Evolutionary conservation across 2,329 filamentous ascomycete species (phyloP).

Genomic region (Mariannaea sp.): DNA sequence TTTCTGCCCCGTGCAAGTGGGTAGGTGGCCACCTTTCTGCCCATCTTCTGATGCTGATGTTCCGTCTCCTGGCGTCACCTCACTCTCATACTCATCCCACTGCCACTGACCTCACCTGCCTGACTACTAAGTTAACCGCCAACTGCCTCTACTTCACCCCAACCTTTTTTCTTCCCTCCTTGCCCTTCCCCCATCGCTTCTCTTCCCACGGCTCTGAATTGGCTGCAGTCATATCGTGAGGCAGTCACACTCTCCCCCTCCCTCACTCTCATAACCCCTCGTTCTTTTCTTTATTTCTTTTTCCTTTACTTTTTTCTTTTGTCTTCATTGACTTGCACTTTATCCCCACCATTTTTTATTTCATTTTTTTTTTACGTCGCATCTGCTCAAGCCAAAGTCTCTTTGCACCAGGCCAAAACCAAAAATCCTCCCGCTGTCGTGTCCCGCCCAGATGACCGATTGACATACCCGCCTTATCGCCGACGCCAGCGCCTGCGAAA

Average conservation of each 20-base stretch:
- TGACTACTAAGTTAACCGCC: no score
- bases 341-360: no score
- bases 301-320: not conserved
- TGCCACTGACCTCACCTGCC: conserved; percentile 21
- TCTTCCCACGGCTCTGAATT: conserved; percentile 15
- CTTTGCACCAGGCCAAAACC: not conserved
- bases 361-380: conserved; percentile 1
- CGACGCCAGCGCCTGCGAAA: conserved; percentile 35
- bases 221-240: no score
- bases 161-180: conserved; percentile 6
- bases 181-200: not conserved
- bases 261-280: not conserved
- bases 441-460: conserved; percentile 32
- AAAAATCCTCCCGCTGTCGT: conserved; percentile 9
- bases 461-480: conserved; percentile 38
- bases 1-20: no score
- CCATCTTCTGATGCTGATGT: not conserved
- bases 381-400: not conserved
- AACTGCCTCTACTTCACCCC: conserved; percentile 9
- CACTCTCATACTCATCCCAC: conserved; percentile 19
- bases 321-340: not conserved
- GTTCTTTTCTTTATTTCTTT: not conserved
- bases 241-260: no score
- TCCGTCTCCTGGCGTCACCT: conserved; percentile 17
- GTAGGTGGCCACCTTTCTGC: conserved; percentile 11